phyloP scores from a whole-genome alignment of 2,329 filamentous ascomycete genomes.

The Scopulariopsis brevicaulis region DNA sequence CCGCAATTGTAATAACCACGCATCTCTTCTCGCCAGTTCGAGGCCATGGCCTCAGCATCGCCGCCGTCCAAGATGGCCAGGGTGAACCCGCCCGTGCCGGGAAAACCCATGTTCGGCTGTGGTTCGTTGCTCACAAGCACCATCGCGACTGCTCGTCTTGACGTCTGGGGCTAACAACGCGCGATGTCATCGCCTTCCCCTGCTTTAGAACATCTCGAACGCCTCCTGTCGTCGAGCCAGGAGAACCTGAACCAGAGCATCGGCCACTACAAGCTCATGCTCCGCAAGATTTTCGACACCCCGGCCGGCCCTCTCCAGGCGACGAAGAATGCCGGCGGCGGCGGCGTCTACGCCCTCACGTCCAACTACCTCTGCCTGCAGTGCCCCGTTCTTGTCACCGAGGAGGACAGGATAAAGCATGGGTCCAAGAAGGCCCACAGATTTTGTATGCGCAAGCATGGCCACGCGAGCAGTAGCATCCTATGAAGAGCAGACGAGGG shows the following conservation, averaged over 20 bases:
- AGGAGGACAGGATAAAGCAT: conserved; percentile 55
- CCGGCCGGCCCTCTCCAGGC: conserved; percentile 48
- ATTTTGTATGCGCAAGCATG: conserved; percentile 47
- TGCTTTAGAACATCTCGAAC: conserved; percentile 56
- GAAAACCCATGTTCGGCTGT: conserved; percentile 51
- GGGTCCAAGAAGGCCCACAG: conserved; percentile 58
- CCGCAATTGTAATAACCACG: background rate
- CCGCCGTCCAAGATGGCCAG: conserved; percentile 42
- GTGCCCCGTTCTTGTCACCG: conserved; percentile 57
- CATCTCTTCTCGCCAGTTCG: conserved; percentile 22
- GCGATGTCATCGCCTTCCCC: background rate
- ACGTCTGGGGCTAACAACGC: background rate
- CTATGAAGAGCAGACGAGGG: conserved; percentile 12
- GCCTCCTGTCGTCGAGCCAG: conserved; percentile 48
- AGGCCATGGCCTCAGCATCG: conserved; percentile 26
- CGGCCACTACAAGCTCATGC: conserved; percentile 59
- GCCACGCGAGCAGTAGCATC: background rate
- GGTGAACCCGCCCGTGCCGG: conserved; percentile 46
- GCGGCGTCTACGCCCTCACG: conserved; percentile 48
- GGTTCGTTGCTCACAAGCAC: conserved; percentile 29
- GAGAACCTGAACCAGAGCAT: conserved; percentile 58
- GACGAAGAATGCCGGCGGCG: conserved; percentile 44
- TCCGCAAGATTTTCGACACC: conserved; percentile 56
- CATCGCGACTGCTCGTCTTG: background rate
- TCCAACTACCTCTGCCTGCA: conserved; percentile 64